Evolutionary conservation across 352 stramenopile genomes (phyloP), one percentile per base, ranked within the genome.

Genomic region (Phytophthora ohioensis): DNA sequence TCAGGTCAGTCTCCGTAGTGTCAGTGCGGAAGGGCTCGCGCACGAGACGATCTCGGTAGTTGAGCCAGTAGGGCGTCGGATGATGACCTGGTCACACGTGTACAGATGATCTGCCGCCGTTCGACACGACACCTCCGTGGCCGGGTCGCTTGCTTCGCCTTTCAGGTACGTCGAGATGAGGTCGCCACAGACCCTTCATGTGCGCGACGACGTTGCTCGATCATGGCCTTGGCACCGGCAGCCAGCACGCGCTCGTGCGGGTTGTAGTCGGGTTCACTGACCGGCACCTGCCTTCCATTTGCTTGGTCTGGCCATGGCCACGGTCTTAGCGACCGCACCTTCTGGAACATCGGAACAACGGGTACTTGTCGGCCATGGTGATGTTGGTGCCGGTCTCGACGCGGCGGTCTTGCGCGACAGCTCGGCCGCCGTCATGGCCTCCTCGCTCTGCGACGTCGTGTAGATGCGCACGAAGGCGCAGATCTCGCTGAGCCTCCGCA

Each of bases 51-150:
- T n/a, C n/a, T n/a, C n/a, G n/a, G 86, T 99, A 99, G 35, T 86
- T 98, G 11, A 97, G 92, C 96, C 96, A 99, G 83, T 98, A 99
- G 3, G 97, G 97, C 39, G 96, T 93, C 35, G 97, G 46, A 99
- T 93, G 47, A 99, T 83, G 1, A 99, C 97, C 69, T 97, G n/a
- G n/a, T n/a, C n/a, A n/a, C n/a, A n/a, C 0, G 94, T 90, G 54
- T 99, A 78, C 0, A 99, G n/a, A n/a, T n/a, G n/a, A n/a, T n/a
- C n/a, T n/a, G n/a, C n/a, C n/a, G n/a, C 97, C 97, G 82, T 98
- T 98, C n/a, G 89, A 96, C 3, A 99, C 91, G 13, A 99, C 63
- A 99, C 97, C 77, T 99, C 89, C n/a, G 76, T 91, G 47, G 78
- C 59, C 5, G 94, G 80, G 59, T 94, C 76, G 77, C n/a, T n/a